phyloP scores from a whole-genome alignment of 2,329 filamentous ascomycete genomes.

The Diaporthe sp. region DNA sequence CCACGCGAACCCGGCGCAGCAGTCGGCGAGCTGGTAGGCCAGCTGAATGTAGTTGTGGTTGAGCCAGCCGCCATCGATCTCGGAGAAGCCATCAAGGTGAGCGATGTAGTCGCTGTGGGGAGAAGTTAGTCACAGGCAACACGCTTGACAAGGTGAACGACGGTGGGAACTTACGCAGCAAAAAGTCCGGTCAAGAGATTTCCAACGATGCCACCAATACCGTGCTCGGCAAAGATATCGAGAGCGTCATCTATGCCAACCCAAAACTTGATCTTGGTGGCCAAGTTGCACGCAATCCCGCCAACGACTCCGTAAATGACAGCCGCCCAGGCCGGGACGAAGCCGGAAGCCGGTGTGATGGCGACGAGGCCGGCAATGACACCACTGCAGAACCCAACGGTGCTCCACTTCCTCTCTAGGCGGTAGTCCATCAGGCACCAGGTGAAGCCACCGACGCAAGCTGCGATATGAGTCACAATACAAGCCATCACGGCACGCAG shows the following conservation, averaged over 20 bases:
- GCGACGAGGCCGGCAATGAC: slow-evolving; percentile 89
- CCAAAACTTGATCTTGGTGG: slow-evolving; percentile 83
- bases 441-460: slow-evolving; percentile 82
- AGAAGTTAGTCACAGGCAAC: slow-evolving; percentile 35
- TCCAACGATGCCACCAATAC: slow-evolving; percentile 83
- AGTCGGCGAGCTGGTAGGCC: slow-evolving; percentile 78
- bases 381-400: slow-evolving; percentile 93
- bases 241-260: slow-evolving; percentile 88
- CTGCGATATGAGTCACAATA: slow-evolving; percentile 88
- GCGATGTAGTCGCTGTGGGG: slow-evolving; percentile 75
- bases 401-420: slow-evolving; percentile 93
- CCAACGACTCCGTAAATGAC: slow-evolving; percentile 70
- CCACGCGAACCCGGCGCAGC: slow-evolving; percentile 74
- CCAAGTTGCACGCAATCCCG: slow-evolving; percentile 82
- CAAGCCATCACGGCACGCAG: slow-evolving; percentile 91
- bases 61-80: slow-evolving; percentile 75
- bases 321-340: slow-evolving; percentile 75
- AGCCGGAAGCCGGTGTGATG: slow-evolving; percentile 87
- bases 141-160: background rate
- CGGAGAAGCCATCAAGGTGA: slow-evolving; percentile 75
- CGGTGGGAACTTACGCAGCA: slow-evolving; percentile 66
- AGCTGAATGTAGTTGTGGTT: slow-evolving; percentile 79
- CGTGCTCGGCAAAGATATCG: slow-evolving; percentile 93
- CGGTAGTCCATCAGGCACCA: slow-evolving; percentile 91
- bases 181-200: slow-evolving; percentile 85